These are phyloP conservation scores for Blastocladiella emersonii DNA, from an alignment of 371 early-diverging fungal species.

Conservation along the genomic window DNA sequence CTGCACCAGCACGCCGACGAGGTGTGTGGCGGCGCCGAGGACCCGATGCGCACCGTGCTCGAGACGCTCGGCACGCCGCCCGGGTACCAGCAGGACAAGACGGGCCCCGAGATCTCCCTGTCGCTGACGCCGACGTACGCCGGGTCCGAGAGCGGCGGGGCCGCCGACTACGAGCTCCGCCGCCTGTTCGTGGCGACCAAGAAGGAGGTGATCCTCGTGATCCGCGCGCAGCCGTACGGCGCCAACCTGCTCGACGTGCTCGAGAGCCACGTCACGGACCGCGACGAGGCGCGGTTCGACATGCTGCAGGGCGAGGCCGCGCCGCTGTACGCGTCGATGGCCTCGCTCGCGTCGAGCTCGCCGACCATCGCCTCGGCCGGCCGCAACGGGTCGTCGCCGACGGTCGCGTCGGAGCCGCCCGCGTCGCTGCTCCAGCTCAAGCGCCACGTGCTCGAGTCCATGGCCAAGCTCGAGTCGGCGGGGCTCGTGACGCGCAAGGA, in stretches of 20 bases:
- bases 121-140: conserved; percentile 53
- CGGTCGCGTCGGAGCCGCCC: too few species aligned
- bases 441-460: conserved; percentile 26
- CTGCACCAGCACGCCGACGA: conserved; percentile 57
- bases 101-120: conserved; percentile 48
- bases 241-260: conserved; percentile 65
- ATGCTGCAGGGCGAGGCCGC: background rate
- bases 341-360: background rate
- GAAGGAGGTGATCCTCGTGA: conserved; percentile 61
- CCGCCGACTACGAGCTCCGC: conserved; percentile 48
- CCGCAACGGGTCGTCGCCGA: background rate
- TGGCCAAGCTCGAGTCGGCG: conserved; percentile 29
- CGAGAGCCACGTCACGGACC: conserved; percentile 45
- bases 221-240: conserved; percentile 65
- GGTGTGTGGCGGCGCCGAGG: conserved; percentile 32
- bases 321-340: background rate
- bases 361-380: too few species aligned
- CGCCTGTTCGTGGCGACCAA: conserved; percentile 79
- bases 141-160: conserved; percentile 20
- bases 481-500: conserved; percentile 19
- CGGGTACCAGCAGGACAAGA: conserved; percentile 34
- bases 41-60: conserved; percentile 63
- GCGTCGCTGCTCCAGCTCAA: conserved; percentile 22
- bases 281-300: conserved; percentile 41
- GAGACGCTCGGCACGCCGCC: conserved; percentile 72